Conservation (phyloP, 352 stramenopile genomes). For the Pythium rhizo-oryzae region DNA sequence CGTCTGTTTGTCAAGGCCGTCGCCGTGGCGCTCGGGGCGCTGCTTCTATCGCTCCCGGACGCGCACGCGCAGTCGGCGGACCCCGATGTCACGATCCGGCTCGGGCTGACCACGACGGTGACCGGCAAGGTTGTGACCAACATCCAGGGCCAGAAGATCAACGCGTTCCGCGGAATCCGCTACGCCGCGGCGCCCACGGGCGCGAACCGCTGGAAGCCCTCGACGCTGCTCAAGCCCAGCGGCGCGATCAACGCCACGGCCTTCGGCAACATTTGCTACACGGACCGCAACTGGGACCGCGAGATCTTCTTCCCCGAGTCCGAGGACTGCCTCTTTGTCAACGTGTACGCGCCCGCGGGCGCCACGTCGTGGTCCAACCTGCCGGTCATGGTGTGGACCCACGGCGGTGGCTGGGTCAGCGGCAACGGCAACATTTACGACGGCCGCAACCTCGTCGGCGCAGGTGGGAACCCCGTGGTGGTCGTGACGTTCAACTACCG, state of each 20-base stretch:
- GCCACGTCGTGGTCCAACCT: constrained; percentile 33
- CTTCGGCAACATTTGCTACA: constrained; percentile 17
- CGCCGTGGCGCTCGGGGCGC: not conserved
- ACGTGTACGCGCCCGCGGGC: constrained; percentile 35
- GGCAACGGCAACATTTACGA: constrained; percentile 20
- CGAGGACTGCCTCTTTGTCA: constrained; percentile 46
- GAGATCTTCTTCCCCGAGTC: constrained; percentile 1
- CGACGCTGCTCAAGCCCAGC: not conserved
- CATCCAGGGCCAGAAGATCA: not conserved
- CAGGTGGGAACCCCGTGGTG: constrained; percentile 28
- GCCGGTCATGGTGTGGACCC: constrained; percentile 40
- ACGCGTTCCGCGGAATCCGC: constrained; percentile 21
- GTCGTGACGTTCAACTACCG: constrained; percentile 47
- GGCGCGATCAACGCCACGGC: constrained; percentile 14
- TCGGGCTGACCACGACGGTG: not conserved
- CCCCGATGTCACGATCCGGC: constrained; percentile 10
- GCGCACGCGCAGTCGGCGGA: not conserved
- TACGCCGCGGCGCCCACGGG: constrained; percentile 20
- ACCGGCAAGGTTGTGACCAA: constrained; percentile 13
- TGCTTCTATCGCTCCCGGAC: not conserved
- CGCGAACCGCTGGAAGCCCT: constrained; percentile 15
- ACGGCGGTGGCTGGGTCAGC: constrained; percentile 32
- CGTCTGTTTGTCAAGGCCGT: not conserved
- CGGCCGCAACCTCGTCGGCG: constrained; percentile 15
- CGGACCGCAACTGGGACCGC: not conserved